Evolutionary conservation across 1,284 basidiomycete species (phyloP).

Genomic region (Ustilago bromivora): DNA sequence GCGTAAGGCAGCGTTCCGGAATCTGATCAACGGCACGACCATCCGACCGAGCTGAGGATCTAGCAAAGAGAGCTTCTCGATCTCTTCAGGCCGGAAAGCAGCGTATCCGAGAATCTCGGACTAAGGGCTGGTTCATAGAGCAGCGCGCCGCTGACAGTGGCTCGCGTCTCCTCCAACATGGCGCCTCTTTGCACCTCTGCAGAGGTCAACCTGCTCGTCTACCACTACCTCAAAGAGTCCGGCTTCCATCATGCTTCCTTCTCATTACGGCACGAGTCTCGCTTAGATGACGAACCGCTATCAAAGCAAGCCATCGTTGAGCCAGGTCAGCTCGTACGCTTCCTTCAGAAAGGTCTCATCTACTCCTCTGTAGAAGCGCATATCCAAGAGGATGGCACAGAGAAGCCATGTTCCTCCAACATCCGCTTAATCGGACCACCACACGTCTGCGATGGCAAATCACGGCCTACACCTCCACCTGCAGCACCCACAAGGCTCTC

Average conservation of each 20-base stretch:
- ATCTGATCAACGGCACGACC: neutral
- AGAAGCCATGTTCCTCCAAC: constrained; percentile 61
- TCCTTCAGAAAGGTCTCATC: constrained; percentile 66
- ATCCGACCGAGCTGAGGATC: neutral
- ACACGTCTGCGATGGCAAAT: constrained; percentile 63
- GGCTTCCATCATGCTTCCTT: constrained; percentile 65
- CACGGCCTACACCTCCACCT: constrained; percentile 39
- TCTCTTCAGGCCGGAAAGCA: neutral
- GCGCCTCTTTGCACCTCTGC: constrained; percentile 62
- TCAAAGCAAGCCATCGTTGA: constrained; percentile 65
- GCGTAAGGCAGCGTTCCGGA: neutral
- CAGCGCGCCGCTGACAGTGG: neutral
- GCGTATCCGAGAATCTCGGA: neutral
- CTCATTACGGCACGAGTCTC: constrained; percentile 65
- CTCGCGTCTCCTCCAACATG: constrained; percentile 23
- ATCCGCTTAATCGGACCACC: constrained; percentile 61
- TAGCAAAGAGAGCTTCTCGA: neutral
- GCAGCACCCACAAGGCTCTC: constrained; percentile 47
- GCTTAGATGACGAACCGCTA: constrained; percentile 65
- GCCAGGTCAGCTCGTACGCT: constrained; percentile 63
- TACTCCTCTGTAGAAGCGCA: constrained; percentile 67
- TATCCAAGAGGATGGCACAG: constrained; percentile 57
- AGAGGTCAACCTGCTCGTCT: constrained; percentile 68
- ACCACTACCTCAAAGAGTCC: constrained; percentile 69
- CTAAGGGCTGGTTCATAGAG: neutral